A percentile compares a stretch with the other conserved stretches of the same genome.
Conservation (phyloP, 75 land plant species). For the Picea glauca region DNA sequence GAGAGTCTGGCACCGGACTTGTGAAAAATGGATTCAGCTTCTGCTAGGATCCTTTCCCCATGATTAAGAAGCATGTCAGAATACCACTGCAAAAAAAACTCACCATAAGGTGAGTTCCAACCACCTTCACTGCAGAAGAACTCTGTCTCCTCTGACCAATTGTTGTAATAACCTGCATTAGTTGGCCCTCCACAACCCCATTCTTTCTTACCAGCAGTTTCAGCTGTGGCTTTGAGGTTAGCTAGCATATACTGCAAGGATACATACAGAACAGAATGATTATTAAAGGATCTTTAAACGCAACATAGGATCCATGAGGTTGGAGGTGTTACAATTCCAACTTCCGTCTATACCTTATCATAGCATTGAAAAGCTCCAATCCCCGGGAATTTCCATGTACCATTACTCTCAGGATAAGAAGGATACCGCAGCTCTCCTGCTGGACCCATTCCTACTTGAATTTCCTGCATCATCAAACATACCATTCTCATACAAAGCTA, state of each 20-base stretch:
- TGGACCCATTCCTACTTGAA: constrained; percentile 96
- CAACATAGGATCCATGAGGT: neutral
- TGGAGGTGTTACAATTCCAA: neutral
- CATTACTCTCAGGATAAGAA: constrained; percentile 76
- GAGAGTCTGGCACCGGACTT: constrained; percentile 52
- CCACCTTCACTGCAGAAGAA: constrained; percentile 30
- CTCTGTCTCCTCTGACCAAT: constrained; percentile 35
- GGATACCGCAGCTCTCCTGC: constrained; percentile 95
- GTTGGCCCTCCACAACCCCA: constrained; percentile 39
- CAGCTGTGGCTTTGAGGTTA: constrained; percentile 26
- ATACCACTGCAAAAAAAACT: constrained; percentile 44
- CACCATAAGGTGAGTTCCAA: constrained; percentile 35
- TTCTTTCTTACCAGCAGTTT: constrained; percentile 19
- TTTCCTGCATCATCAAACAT: constrained; percentile 46
- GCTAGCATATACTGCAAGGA: constrained; percentile 36
- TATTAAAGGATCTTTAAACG: neutral
- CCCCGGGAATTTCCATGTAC: constrained; percentile 82
- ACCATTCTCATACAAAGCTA: too few relatives aligned
- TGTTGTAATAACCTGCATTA: constrained; percentile 34
- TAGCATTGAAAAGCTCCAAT: constrained; percentile 64
- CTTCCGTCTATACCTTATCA: constrained; percentile 1
- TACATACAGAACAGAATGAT: neutral
- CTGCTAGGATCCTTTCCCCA: constrained; percentile 27
- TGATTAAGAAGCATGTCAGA: constrained; percentile 34
- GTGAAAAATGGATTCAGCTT: constrained; percentile 40